A percentile compares a stretch with the other conserved stretches of the same genome.
These are phyloP conservation scores for Fusarium coffeatum DNA, from an alignment of 2,329 filamentous ascomycete genomes.

Conservation along the genomic window DNA sequence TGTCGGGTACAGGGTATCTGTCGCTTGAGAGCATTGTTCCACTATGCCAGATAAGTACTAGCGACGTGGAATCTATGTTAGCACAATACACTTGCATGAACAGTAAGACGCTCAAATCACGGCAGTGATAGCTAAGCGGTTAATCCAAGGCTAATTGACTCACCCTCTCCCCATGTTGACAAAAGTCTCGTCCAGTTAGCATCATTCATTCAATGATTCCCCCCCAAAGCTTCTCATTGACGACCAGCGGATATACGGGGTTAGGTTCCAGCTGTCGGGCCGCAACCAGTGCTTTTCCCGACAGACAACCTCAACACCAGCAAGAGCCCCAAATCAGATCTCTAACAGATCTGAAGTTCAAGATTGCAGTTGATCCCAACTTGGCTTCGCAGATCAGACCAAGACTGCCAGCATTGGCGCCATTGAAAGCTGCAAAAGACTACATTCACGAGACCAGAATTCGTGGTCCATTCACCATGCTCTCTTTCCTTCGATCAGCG, in stretches of 20 bases:
- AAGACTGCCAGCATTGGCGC: not conserved
- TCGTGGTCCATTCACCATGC: not conserved
- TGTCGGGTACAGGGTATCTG: not conserved
- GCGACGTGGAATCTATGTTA: accelerated
- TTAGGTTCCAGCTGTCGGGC: not conserved
- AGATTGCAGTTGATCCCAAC: not conserved
- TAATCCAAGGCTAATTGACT: not conserved
- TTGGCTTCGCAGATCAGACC: too few relatives aligned
- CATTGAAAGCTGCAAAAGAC: not conserved
- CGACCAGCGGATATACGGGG: not conserved
- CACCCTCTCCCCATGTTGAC: accelerated
- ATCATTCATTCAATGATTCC: too few relatives aligned
- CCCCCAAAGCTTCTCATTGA: not conserved
- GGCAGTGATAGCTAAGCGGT: not conserved
- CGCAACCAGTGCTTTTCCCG: not conserved
- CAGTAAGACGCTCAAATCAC: accelerated
- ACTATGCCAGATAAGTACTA: not conserved
- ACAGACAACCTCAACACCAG: not conserved
- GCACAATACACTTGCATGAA: accelerated
- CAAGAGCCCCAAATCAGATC: not conserved
- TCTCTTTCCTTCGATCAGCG: not conserved
- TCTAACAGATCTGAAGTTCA: not conserved
- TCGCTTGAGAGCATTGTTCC: not conserved
- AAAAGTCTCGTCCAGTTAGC: not conserved
- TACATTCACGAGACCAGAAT: not conserved